Evolutionary conservation across 352 stramenopile genomes (phyloP), one percentile per base, ranked within the genome.

Genomic region (Phytophthora brassicae): DNA sequence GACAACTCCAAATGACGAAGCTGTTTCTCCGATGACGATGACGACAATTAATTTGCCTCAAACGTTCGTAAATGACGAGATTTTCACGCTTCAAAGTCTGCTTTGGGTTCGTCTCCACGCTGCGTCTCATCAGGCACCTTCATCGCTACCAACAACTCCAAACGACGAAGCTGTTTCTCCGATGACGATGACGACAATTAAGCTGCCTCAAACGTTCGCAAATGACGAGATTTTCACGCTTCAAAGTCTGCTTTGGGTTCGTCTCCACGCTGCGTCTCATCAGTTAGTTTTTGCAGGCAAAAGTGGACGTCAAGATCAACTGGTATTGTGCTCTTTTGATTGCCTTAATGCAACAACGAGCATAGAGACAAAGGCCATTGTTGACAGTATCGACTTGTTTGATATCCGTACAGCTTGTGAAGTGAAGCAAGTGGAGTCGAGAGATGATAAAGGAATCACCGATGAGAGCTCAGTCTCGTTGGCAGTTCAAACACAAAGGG

Each of bases 401-500:
- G 44, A 53, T 31, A 50, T 70, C 2, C 39, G 54, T 52, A 55
- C 60, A 56, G 60, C 29, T 38, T 66, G 65, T 19, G 42, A 69
- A 22, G 36, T 57, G n/a, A 39, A 65, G 12, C 43, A 41, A 2
- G 17, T 44, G 11, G 4, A 19, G 12, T n/a, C 13, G 19, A 23
- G 20, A 12, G 22, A 48, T 17, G 39, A 48, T 7, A 12, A 14
- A 47, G 17, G 0, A 23, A 33, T 42, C 1, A 1, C 20, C 2
- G 43, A 65, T 11, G 13, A 47, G 29, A 19, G 11, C 5, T 38
- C 45, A 0, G 11, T 24, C 7, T 41, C 28, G 5, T 17, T 77
- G 22, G 74, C 72, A 16, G 47, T 82, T 8, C 81, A 90, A 56
- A 75, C 41, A 7, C 70, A 79, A 7, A 62, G 70, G 35, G 81